A percentile compares a stretch with the other conserved stretches of the same genome.
Evolutionary conservation across 257 asterid genomes (phyloP).

Genomic region (Ilex asprella): DNA sequence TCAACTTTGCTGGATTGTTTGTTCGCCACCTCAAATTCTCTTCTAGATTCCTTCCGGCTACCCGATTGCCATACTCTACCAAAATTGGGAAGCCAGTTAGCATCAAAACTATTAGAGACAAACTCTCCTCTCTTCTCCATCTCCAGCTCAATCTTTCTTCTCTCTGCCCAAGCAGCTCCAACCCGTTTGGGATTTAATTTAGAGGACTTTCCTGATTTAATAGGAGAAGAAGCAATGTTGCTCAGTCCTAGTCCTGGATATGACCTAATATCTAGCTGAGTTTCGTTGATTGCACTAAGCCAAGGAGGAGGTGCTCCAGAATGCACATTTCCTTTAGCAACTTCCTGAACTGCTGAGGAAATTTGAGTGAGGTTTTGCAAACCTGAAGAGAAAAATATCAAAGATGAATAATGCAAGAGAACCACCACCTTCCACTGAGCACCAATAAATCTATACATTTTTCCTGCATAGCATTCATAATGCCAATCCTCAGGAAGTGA

Average conservation of each 20-base stretch:
- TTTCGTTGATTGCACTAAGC: constrained; percentile 41
- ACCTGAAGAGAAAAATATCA: constrained; percentile 20
- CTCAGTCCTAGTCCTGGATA: constrained; percentile 15
- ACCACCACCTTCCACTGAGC: not conserved
- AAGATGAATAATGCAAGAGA: not conserved
- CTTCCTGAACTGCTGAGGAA: constrained; percentile 33
- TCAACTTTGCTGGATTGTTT: constrained; percentile 30
- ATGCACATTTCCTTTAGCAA: constrained; percentile 62
- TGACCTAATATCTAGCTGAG: constrained; percentile 21
- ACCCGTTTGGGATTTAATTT: constrained; percentile 85
- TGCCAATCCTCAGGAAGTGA: not conserved
- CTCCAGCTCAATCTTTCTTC: constrained; percentile 80
- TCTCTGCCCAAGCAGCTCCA: constrained; percentile 99
- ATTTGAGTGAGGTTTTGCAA: constrained; percentile 31
- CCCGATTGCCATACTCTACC: constrained; percentile 98
- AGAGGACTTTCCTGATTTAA: constrained; percentile 36
- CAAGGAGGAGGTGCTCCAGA: constrained; percentile 96
- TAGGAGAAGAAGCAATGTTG: constrained; percentile 18
- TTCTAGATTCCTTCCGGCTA: constrained; percentile 78
- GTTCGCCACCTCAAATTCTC: constrained; percentile 53
- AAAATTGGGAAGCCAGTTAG: constrained; percentile 91
- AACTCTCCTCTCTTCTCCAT: constrained; percentile 71
- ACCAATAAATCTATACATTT: too few species aligned
- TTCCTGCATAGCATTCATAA: not conserved
- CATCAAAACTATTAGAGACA: constrained; percentile 34